Conservation (phyloP, 2,329 filamentous ascomycete genomes). For the Fusarium tanahbumbuense region DNA sequence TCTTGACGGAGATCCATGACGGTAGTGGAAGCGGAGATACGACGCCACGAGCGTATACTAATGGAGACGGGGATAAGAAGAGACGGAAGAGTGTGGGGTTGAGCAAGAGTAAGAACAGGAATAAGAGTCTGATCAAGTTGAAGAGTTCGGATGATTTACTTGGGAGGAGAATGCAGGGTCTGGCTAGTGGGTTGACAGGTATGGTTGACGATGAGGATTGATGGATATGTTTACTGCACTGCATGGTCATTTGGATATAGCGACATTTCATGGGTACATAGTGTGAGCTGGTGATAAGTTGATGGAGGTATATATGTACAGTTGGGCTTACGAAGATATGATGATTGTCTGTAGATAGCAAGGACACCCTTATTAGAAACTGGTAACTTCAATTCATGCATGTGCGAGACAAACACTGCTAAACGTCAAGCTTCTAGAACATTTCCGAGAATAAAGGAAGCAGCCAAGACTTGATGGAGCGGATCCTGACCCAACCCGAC, state of each 20-base stretch:
- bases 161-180: slow-evolving; percentile 67
- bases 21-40: slow-evolving; percentile 38
- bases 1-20: slow-evolving; percentile 10
- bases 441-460: slow-evolving; percentile 9
- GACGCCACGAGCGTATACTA: slow-evolving; percentile 22
- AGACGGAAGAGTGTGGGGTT: slow-evolving; percentile 44
- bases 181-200: slow-evolving; percentile 65
- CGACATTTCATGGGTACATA: slow-evolving; percentile 31
- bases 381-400: background rate
- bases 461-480: slow-evolving; percentile 28
- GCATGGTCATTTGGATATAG: slow-evolving; percentile 4
- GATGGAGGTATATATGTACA: slow-evolving; percentile 18
- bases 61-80: slow-evolving; percentile 46
- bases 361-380: slow-evolving; percentile 37
- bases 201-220: slow-evolving; percentile 58
- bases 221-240: background rate
- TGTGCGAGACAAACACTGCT: background rate
- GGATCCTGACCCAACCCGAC: slow-evolving; percentile 30
- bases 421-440: slow-evolving; percentile 36
- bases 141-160: slow-evolving; percentile 69
- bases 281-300: background rate
- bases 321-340: slow-evolving; percentile 28
- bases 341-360: slow-evolving; percentile 27
- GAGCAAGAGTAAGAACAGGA: slow-evolving; percentile 55
- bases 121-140: slow-evolving; percentile 64